These are phyloP conservation scores for Margaritispora aquatica DNA, from an alignment of 495 filamentous ascomycete species.

Conservation along the genomic window DNA sequence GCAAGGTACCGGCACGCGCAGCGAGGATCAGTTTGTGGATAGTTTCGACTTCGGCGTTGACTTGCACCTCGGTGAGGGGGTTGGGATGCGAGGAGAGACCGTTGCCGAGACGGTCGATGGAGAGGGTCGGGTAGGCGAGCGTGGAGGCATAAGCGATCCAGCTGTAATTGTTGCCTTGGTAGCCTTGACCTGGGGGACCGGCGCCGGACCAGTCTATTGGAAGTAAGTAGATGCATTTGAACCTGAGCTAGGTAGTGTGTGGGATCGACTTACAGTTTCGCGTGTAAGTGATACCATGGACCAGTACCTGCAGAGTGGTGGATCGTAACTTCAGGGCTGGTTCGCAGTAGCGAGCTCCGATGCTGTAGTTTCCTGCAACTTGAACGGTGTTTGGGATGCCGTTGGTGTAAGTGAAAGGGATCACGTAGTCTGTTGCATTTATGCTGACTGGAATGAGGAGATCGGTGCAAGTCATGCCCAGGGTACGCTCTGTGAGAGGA, in stretches of 20 bases:
- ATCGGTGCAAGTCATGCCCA: neutral
- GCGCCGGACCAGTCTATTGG: conserved; percentile 7
- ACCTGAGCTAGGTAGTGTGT: too few relatives aligned
- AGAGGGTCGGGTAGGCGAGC: conserved; percentile 24
- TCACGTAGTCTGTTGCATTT: neutral
- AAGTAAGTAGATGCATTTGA: neutral
- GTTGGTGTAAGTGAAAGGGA: neutral
- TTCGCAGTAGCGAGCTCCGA: conserved; percentile 42
- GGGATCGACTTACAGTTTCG: conserved; percentile 7
- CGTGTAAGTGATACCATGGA: conserved; percentile 21
- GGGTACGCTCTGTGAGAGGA: neutral
- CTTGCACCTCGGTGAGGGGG: conserved; percentile 47
- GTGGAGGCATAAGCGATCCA: conserved; percentile 18
- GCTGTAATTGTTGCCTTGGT: conserved; percentile 11
- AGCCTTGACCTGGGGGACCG: neutral
- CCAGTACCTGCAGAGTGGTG: conserved; percentile 15
- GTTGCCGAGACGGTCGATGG: conserved; percentile 43
- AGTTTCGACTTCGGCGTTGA: conserved; percentile 34
- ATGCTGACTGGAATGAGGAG: neutral
- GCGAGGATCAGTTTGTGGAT: conserved; percentile 18
- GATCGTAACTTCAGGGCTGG: conserved; percentile 23
- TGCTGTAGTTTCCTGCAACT: conserved; percentile 33
- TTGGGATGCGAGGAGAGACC: conserved; percentile 50
- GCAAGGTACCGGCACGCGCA: neutral
- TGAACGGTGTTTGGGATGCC: neutral